A percentile compares a stretch with the other conserved stretches of the same genome.
These are phyloP conservation scores for Sporisorium reilianum DNA, from an alignment of 1,284 basidiomycete genomes.

Conservation along the genomic window DNA sequence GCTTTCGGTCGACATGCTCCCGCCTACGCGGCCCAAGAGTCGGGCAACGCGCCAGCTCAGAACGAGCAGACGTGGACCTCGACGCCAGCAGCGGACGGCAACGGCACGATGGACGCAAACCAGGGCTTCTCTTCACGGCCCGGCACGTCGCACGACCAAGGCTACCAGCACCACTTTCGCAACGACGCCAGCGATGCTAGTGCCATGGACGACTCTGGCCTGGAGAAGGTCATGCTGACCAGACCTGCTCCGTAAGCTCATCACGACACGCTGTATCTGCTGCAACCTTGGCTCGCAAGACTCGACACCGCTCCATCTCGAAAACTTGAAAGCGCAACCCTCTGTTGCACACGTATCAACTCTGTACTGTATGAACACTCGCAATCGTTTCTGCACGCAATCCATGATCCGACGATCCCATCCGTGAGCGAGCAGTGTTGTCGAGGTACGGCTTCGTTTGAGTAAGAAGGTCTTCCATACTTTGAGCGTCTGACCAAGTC, in stretches of 20 bases:
- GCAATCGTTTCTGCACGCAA: conserved; percentile 7
- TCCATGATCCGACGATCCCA: background rate
- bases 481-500: background rate
- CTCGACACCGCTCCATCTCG: background rate
- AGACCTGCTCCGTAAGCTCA: conserved; percentile 18
- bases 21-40: conserved; percentile 11
- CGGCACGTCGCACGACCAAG: conserved; percentile 35
- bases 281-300: background rate
- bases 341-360: conserved; percentile 1
- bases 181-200: conserved; percentile 13
- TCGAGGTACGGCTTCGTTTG: background rate
- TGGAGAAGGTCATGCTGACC: conserved; percentile 47
- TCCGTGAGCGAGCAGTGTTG: background rate
- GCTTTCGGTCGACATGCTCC: conserved; percentile 14
- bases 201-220: conserved; percentile 10
- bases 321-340: background rate
- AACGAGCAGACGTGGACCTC: conserved; percentile 24
- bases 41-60: conserved; percentile 6
- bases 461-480: background rate
- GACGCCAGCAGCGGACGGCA: conserved; percentile 3
- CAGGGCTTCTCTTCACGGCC: conserved; percentile 29
- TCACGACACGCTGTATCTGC: background rate
- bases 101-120: conserved; percentile 2
- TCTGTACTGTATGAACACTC: conserved; percentile 18
- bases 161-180: conserved; percentile 24